Conservation (phyloP, 2,329 filamentous ascomycete genomes). For the Sporothrix luriei region DNA sequence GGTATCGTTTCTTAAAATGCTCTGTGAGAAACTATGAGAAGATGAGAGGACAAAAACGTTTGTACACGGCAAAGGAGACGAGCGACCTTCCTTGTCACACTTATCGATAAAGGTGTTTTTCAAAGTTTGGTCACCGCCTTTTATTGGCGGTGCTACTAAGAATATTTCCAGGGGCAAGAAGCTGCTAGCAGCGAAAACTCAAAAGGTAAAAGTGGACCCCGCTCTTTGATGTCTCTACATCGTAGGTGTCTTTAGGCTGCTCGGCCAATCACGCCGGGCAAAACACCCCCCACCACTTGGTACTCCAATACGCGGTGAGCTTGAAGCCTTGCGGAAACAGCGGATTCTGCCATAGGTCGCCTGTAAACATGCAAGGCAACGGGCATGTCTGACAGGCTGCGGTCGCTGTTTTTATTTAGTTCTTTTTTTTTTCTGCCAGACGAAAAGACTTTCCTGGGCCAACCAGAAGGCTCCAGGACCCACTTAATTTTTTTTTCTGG, state of each 20-base stretch:
- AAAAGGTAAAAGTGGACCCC: neutral
- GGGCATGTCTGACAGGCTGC: neutral
- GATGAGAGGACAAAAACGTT: no score
- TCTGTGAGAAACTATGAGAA: neutral
- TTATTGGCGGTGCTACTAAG: neutral
- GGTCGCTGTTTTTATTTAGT: conserved; percentile 1
- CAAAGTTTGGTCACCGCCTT: conserved; percentile 8
- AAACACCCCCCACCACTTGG: conserved; percentile 16
- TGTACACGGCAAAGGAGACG: neutral
- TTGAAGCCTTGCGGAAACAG: conserved; percentile 16
- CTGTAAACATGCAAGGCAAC: conserved; percentile 15
- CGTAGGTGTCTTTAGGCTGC: neutral
- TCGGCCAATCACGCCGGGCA: conserved; percentile 12
- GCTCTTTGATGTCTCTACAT: conserved; percentile 13
- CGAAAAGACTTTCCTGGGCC: conserved; percentile 33
- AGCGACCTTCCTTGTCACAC: neutral
- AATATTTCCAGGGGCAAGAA: conserved; percentile 23
- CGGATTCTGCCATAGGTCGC: conserved; percentile 21
- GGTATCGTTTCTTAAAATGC: neutral
- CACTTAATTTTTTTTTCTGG: conserved; percentile 36
- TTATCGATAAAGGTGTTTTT: conserved; percentile 32
- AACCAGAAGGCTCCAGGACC: conserved; percentile 27
- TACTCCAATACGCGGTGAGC: conserved; percentile 27
- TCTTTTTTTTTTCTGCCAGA: conserved; percentile 25
- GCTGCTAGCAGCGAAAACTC: conserved; percentile 20